A percentile compares a stretch with the other conserved stretches of the same genome.
phyloP scores from a whole-genome alignment of 2,329 filamentous ascomycete species.

The Coniochaeta sp. region DNA sequence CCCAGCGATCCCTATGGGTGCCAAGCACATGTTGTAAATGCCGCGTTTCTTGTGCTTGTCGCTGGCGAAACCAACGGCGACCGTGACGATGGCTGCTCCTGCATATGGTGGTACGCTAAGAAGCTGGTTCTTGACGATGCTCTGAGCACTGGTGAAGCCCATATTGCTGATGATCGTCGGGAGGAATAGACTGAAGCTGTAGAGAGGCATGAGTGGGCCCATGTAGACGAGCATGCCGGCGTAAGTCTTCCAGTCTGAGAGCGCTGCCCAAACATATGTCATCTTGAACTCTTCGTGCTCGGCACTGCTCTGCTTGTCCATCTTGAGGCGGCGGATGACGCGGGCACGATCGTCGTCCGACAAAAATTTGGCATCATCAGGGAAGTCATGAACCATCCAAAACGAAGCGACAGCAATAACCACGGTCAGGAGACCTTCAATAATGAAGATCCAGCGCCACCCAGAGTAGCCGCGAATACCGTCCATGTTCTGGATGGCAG shows the following conservation, averaged over 20 bases:
- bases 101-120: slow-evolving; percentile 29
- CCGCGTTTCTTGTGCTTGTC: slow-evolving; percentile 64
- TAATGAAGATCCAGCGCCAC: slow-evolving; percentile 61
- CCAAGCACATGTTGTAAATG: slow-evolving; percentile 63
- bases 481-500: slow-evolving; percentile 63
- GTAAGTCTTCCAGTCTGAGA: slow-evolving; percentile 83
- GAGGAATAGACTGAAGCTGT: slow-evolving; percentile 70
- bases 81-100: slow-evolving; percentile 55
- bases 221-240: slow-evolving; percentile 69
- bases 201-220: slow-evolving; percentile 65
- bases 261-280: slow-evolving; percentile 61
- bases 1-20: slow-evolving; percentile 60
- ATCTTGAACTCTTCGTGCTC: slow-evolving; percentile 68
- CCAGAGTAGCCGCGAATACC: slow-evolving; percentile 49
- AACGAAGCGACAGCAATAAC: slow-evolving; percentile 60
- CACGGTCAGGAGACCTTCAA: slow-evolving; percentile 62
- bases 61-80: slow-evolving; percentile 60
- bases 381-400: slow-evolving; percentile 79
- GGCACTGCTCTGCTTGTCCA: slow-evolving; percentile 68
- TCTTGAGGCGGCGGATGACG: slow-evolving; percentile 61
- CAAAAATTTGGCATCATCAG: slow-evolving; percentile 67
- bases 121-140: slow-evolving; percentile 1
- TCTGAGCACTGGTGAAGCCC: slow-evolving; percentile 23
- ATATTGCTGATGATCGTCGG: slow-evolving; percentile 65
- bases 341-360: slow-evolving; percentile 60